phyloP scores from a whole-genome alignment of 163 green algal genomes.

The Scenedesmus sp. region DNA sequence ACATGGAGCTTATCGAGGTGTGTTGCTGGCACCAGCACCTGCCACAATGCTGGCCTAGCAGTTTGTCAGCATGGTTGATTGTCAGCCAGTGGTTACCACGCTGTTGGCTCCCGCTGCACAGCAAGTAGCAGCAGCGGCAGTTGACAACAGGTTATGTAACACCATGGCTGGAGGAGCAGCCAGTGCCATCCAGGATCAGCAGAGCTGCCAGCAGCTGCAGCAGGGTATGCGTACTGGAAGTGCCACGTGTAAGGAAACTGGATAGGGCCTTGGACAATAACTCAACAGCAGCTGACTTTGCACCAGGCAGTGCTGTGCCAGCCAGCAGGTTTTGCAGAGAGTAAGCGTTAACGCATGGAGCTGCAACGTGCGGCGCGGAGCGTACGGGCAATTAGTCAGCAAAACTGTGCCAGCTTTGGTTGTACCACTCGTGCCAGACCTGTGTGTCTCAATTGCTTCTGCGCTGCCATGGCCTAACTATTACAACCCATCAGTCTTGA shows the following conservation, averaged over 20 bases:
- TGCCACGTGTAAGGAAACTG: no score
- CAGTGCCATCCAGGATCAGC: no score
- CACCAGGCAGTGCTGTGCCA: neutral
- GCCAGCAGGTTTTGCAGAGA: neutral
- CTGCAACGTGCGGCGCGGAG: neutral
- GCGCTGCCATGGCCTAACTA: no score
- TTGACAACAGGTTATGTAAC: neutral
- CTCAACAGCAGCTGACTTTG: no score
- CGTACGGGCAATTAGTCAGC: neutral
- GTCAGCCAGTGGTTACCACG: no score
- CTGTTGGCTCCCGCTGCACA: neutral
- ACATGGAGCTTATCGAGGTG: conserved; percentile 63
- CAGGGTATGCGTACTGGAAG: neutral
- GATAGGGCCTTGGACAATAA: no score
- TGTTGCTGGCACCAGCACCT: neutral
- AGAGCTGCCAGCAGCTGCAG: neutral
- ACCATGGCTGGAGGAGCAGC: no score
- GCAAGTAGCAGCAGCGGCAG: neutral
- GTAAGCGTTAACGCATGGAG: no score
- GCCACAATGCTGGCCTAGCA: neutral
- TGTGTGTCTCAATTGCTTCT: no score
- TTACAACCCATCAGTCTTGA: no score
- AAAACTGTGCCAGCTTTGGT: neutral
- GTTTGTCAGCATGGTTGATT: no score
- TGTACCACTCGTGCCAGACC: no score